phyloP scores from a whole-genome alignment of 1,139 yeast genomes.

The Geotrichum phurueaensis region DNA sequence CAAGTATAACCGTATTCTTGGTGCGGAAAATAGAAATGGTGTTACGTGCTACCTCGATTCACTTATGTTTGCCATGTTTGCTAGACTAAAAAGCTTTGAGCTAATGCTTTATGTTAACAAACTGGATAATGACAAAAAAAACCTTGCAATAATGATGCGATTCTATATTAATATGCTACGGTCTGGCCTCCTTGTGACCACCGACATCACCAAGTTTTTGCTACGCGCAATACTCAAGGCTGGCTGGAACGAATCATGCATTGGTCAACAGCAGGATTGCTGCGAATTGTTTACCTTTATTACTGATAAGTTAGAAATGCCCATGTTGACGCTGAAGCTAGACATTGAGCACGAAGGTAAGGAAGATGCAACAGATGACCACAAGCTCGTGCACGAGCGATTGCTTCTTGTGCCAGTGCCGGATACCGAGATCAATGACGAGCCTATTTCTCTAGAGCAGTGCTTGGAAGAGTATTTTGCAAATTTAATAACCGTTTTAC shows the following conservation, averaged over 20 bases:
- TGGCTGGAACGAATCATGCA: constrained; percentile 30
- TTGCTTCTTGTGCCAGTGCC: constrained; percentile 66
- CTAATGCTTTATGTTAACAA: constrained; percentile 48
- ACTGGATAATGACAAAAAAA: constrained; percentile 29
- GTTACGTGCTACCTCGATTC: constrained; percentile 75
- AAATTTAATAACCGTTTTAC: constrained; percentile 59
- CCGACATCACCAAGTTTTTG: constrained; percentile 48
- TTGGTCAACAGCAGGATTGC: constrained; percentile 52
- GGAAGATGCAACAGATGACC: constrained; percentile 58
- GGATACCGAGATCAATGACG: constrained; percentile 33
- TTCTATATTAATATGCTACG: constrained; percentile 62
- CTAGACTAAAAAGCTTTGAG: constrained; percentile 60
- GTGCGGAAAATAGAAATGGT: constrained; percentile 69
- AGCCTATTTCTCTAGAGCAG: constrained; percentile 56
- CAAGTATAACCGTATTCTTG: constrained; percentile 35
- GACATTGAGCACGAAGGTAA: constrained; percentile 78
- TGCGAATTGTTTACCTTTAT: constrained; percentile 62
- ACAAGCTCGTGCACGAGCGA: constrained; percentile 62
- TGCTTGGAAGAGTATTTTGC: constrained; percentile 70
- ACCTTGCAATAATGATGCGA: constrained; percentile 52
- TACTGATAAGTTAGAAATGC: constrained; percentile 65
- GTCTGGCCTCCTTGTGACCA: constrained; percentile 59
- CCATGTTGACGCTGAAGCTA: constrained; percentile 62
- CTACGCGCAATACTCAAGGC: constrained; percentile 32
- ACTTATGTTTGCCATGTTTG: constrained; percentile 65